A percentile compares a stretch with the other conserved stretches of the same genome.
Evolutionary conservation across 2,329 filamentous ascomycete genomes (phyloP).

Genomic region (Chaetomium olivaceum): DNA sequence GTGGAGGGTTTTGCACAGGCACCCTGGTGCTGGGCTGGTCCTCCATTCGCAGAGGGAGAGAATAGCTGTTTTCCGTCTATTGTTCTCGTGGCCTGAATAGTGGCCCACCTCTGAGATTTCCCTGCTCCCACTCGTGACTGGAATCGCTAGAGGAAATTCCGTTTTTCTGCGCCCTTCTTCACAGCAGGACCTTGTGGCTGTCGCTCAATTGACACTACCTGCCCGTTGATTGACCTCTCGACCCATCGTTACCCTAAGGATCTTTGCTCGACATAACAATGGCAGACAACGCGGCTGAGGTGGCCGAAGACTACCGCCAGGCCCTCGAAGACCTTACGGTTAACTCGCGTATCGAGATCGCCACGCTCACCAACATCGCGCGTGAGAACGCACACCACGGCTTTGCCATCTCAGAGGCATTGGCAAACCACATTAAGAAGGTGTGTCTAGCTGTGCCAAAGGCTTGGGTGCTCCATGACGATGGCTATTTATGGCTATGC

Average conservation of each 20-base stretch:
- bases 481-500: background rate
- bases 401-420: constrained; percentile 82
- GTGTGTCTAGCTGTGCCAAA: constrained; percentile 60
- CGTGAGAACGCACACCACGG: constrained; percentile 97
- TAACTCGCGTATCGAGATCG: constrained; percentile 94
- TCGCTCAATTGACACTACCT: constrained; percentile 10
- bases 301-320: constrained; percentile 92
- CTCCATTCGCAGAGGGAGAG: constrained; percentile 16
- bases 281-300: constrained; percentile 68
- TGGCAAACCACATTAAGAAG: constrained; percentile 92
- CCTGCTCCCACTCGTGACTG: constrained; percentile 17
- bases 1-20: constrained; percentile 18
- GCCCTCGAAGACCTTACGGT: constrained; percentile 87
- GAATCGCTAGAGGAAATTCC: constrained; percentile 14
- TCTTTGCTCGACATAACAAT: constrained; percentile 43
- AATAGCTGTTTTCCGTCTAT: constrained; percentile 25
- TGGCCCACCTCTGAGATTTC: constrained; percentile 11
- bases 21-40: constrained; percentile 8
- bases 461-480: background rate
- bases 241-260: background rate
- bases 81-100: constrained; percentile 26
- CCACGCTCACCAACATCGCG: constrained; percentile 94
- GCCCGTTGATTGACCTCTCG: background rate
- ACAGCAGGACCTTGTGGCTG: background rate
- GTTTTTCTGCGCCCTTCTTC: constrained; percentile 5